Percentiles rank a stretch among this genome's conserved stretches.
phyloP scores from a whole-genome alignment of 1,284 basidiomycete genomes.

The Ustilago tritici region DNA sequence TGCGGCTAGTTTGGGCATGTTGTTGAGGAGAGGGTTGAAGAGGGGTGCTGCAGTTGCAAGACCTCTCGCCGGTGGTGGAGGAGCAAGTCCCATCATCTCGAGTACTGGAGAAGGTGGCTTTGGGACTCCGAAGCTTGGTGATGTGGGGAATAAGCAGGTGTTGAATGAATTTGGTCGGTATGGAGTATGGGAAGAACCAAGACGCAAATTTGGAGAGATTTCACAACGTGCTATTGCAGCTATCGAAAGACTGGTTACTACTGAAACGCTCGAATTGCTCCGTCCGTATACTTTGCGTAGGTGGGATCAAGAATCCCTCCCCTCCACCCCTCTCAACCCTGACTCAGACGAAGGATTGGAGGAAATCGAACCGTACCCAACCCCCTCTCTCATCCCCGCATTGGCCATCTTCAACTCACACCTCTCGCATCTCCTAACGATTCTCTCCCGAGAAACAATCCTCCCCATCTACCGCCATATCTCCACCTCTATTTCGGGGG shows the following conservation, averaged over 20 bases:
- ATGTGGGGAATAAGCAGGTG: constrained; percentile 20
- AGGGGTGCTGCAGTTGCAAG: constrained; percentile 43
- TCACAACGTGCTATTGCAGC: constrained; percentile 35
- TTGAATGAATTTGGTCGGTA: constrained; percentile 28
- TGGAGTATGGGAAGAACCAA: constrained; percentile 61
- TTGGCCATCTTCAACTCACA: constrained; percentile 60
- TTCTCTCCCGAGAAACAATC: constrained; percentile 45
- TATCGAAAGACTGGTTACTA: constrained; percentile 54
- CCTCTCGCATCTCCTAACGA: constrained; percentile 50
- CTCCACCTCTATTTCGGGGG: constrained; percentile 22
- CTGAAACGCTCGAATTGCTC: constrained; percentile 58
- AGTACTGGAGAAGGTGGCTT: constrained; percentile 5
- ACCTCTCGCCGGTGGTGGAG: constrained; percentile 14
- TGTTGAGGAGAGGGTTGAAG: constrained; percentile 57
- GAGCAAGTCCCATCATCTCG: constrained; percentile 4
- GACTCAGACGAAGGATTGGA: constrained; percentile 6
- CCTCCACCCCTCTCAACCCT: not conserved
- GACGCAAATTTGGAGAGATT: constrained; percentile 48
- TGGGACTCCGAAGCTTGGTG: constrained; percentile 28
- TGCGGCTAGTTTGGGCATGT: constrained; percentile 54
- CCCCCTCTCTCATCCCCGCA: constrained; percentile 54
- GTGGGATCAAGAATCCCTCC: constrained; percentile 35
- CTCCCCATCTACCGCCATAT: constrained; percentile 59
- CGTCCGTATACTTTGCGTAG: constrained; percentile 46
- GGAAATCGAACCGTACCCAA: constrained; percentile 38